These are phyloP conservation scores for Curvularia verruculosa DNA, from an alignment of 2,329 filamentous ascomycete genomes.

Conservation along the genomic window DNA sequence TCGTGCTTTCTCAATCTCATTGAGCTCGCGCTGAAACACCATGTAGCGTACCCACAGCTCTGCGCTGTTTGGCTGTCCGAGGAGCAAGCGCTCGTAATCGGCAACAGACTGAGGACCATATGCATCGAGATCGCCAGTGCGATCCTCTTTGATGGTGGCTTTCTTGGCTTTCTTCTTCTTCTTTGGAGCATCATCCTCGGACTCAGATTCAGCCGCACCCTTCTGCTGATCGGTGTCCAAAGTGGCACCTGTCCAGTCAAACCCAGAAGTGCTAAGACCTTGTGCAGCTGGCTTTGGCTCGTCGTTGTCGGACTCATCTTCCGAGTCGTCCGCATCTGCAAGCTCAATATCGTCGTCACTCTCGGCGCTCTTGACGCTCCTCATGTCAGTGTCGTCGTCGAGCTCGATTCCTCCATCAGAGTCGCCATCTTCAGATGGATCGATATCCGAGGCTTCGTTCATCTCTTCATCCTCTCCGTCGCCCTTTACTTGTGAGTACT, in stretches of 20 bases:
- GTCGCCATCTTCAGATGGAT: constrained; percentile 43
- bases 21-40: constrained; percentile 95
- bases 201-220: constrained; percentile 59
- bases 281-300: constrained; percentile 14
- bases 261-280: constrained; percentile 75
- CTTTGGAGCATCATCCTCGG: constrained; percentile 57
- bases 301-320: constrained; percentile 31
- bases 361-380: constrained; percentile 50
- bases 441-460: constrained; percentile 44
- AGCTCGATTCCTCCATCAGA: constrained; percentile 51
- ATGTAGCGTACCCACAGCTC: constrained; percentile 96
- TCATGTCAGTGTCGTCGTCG: constrained; percentile 53
- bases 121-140: constrained; percentile 87
- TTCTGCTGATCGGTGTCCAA: constrained; percentile 61
- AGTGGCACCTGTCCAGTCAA: constrained; percentile 81
- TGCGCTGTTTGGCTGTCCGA: constrained; percentile 93
- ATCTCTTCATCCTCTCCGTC: constrained; percentile 53
- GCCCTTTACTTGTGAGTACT: constrained; percentile 85
- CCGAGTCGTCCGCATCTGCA: constrained; percentile 42
- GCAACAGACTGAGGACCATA: constrained; percentile 87
- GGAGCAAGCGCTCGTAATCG: constrained; percentile 91
- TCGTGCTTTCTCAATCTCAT: constrained; percentile 85
- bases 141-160: constrained; percentile 80
- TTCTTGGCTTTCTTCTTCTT: constrained; percentile 76
- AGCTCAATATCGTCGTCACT: constrained; percentile 48